A percentile compares a stretch with the other conserved stretches of the same genome.
Evolutionary conservation across 805 yeast species (phyloP).

Genomic region (Kluyveromyces lactis): DNA sequence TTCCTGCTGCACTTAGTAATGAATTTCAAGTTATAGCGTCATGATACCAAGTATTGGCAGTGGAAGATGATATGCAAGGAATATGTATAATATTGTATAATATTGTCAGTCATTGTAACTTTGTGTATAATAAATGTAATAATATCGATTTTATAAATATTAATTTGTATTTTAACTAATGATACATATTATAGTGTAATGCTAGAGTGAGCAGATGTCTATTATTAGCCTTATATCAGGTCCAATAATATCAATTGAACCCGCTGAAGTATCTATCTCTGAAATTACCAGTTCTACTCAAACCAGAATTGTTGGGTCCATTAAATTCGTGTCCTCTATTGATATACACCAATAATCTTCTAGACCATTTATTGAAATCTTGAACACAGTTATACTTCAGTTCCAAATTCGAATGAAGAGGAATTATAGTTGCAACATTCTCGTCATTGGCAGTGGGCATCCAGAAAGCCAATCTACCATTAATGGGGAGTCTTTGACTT

Average conservation of each 20-base stretch:
- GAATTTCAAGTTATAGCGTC: no score
- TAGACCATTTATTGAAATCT: conserved; percentile 87
- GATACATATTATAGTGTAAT: not conserved
- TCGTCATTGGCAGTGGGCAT: conserved; percentile 96
- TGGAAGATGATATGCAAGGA: no score
- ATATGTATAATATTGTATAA: no score
- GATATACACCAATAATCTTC: conserved; percentile 75
- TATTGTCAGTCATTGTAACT: no score
- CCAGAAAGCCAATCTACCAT: conserved; percentile 89
- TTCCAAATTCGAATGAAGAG: conserved; percentile 68
- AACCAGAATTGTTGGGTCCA: conserved; percentile 39
- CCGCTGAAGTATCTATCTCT: conserved; percentile 72
- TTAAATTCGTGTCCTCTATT: conserved; percentile 49
- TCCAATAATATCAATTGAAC: no score
- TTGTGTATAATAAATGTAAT: no score
- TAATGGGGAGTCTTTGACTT: conserved; percentile 56
- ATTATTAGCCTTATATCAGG: no score
- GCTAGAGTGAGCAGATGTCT: no score
- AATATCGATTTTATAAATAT: not conserved
- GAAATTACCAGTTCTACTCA: conserved; percentile 49
- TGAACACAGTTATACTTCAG: conserved; percentile 72
- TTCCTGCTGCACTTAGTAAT: conserved; percentile 1
- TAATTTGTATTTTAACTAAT: not conserved
- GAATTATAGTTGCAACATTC: conserved; percentile 57
- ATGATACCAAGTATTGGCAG: no score